A percentile compares a stretch with the other conserved stretches of the same genome.
These are phyloP conservation scores for Amanita exitialis DNA, from an alignment of 768 basidiomycete genomes.

Conservation along the genomic window DNA sequence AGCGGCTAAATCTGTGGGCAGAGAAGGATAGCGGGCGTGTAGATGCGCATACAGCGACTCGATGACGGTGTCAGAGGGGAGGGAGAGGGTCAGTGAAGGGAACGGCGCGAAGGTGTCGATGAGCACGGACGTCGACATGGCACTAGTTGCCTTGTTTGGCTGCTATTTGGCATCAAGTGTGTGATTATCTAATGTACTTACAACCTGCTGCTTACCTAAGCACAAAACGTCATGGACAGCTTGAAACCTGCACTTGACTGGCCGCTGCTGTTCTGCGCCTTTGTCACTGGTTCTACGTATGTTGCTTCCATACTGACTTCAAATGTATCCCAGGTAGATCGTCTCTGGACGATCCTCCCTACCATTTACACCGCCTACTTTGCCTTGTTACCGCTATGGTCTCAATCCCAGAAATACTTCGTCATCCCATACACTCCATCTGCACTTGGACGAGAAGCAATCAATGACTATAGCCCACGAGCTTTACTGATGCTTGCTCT, in stretches of 20 bases:
- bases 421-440: constrained; percentile 51
- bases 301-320: constrained; percentile 55
- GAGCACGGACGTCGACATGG: constrained; percentile 22
- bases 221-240: constrained; percentile 13
- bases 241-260: constrained; percentile 37
- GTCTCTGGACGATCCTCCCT: constrained; percentile 73
- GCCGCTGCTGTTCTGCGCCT: constrained; percentile 54
- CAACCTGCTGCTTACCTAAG: neutral
- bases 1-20: constrained; percentile 20
- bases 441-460: constrained; percentile 25
- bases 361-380: constrained; percentile 77
- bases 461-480: constrained; percentile 53
- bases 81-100: constrained; percentile 21
- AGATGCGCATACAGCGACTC: constrained; percentile 22
- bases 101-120: constrained; percentile 30
- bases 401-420: constrained; percentile 25
- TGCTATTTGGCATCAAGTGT: neutral
- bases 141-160: constrained; percentile 1
- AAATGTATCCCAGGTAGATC: constrained; percentile 85
- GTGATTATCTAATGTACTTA: too few relatives aligned
- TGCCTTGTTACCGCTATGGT: constrained; percentile 62
- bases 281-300: constrained; percentile 38
- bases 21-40: constrained; percentile 22
- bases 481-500: constrained; percentile 68
- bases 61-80: constrained; percentile 19